Conservation (phyloP, 2,329 filamentous ascomycete species). For the Monilinia fructigena region DNA sequence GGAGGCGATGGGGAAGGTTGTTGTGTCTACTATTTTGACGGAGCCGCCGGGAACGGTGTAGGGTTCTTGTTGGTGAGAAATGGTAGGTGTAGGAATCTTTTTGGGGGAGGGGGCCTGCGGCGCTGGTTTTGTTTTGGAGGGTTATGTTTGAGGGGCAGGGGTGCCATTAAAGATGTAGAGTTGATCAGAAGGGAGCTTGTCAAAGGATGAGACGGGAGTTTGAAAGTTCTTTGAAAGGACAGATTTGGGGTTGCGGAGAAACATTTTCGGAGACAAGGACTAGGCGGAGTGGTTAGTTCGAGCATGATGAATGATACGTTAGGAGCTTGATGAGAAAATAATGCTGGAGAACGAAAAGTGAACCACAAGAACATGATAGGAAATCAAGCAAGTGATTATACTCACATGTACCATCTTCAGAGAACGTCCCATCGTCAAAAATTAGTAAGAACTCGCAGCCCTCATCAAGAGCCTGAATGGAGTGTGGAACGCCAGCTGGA, state of each 20-base stretch:
- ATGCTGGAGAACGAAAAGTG: too few species aligned
- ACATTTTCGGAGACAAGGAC: conserved; percentile 46
- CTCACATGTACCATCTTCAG: conserved; percentile 54
- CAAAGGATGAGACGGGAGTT: conserved; percentile 48
- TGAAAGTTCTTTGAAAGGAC: conserved; percentile 57
- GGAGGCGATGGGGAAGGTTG: conserved; percentile 55
- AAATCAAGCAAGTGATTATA: background rate
- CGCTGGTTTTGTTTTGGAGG: conserved; percentile 47
- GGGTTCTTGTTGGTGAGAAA: conserved; percentile 46
- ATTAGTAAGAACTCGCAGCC: conserved; percentile 60
- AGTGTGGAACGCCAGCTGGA: conserved; percentile 50
- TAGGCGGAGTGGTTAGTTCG: background rate
- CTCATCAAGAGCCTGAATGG: conserved; percentile 54
- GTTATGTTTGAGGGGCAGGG: conserved; percentile 46
- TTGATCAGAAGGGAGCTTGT: conserved; percentile 47
- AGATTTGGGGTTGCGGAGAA: conserved; percentile 39
- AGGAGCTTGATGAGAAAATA: too few species aligned
- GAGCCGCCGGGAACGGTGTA: conserved; percentile 54
- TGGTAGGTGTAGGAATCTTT: conserved; percentile 49
- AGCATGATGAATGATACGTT: background rate
- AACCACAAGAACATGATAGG: background rate
- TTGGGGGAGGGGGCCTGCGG: conserved; percentile 43
- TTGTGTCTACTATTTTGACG: conserved; percentile 59
- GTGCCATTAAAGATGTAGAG: conserved; percentile 56
- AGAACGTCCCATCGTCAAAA: conserved; percentile 58